These are phyloP conservation scores for Trypanosoma melophagium DNA, from an alignment of 208 protist species.

Conservation along the genomic window DNA sequence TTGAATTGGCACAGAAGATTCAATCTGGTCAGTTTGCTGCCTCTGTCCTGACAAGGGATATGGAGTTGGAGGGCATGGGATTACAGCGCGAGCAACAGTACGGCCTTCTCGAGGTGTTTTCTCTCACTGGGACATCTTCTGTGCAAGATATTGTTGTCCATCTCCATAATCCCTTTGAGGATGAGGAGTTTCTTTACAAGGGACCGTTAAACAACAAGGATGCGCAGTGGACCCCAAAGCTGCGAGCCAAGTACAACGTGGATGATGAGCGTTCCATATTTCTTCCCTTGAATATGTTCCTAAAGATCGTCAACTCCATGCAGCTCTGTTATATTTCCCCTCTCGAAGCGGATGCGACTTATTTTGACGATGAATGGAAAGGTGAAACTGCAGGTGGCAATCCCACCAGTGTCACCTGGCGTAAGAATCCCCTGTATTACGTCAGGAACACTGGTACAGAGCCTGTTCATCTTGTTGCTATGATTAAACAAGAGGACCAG, in stretches of 20 bases:
- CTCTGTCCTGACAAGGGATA: conserved; percentile 57
- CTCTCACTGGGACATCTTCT: conserved; percentile 56
- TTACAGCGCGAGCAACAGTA: conserved; percentile 78
- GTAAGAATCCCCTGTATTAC: conserved; percentile 71
- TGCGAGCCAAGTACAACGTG: conserved; percentile 25
- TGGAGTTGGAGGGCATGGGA: conserved; percentile 58
- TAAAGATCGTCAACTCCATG: conserved; percentile 35
- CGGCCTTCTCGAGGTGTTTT: conserved; percentile 79
- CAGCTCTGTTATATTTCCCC: conserved; percentile 47
- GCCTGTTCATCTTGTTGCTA: conserved; percentile 30
- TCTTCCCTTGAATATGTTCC: conserved; percentile 41
- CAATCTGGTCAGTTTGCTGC: conserved; percentile 53
- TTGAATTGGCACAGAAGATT: conserved; percentile 65
- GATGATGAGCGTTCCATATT: conserved; percentile 40
- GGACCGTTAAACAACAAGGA: conserved; percentile 55
- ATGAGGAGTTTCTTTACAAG: conserved; percentile 56
- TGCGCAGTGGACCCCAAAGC: conserved; percentile 36
- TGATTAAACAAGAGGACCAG: conserved; percentile 36
- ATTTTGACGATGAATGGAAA: conserved; percentile 77
- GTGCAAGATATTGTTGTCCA: conserved; percentile 66
- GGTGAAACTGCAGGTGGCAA: conserved; percentile 71
- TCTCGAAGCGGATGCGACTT: conserved; percentile 36
- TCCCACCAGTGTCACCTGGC: conserved; percentile 62
- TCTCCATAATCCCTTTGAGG: conserved; percentile 81
- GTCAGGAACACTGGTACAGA: conserved; percentile 42